Evolutionary conservation across 805 yeast species (phyloP), one percentile per base, ranked within the genome.

Genomic region (Lachancea nothofagi): DNA sequence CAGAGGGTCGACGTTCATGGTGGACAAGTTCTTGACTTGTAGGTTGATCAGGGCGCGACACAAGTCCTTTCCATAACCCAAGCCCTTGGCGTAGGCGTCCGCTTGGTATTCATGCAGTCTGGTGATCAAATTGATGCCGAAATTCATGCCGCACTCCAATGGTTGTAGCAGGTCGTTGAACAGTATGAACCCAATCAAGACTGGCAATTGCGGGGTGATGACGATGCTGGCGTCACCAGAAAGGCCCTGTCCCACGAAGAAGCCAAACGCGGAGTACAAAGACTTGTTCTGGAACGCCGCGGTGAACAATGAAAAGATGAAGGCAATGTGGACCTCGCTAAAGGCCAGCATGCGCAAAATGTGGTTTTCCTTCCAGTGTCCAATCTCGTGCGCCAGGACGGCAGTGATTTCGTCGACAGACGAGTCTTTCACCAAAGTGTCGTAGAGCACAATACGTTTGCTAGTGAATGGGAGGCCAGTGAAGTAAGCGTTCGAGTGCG

Each of bases 331-430:
- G 4, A 67, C 59, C 62, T 86, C 89, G 33, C 77, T 69, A 46
- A 80, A 72, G 4, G 74, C 54, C 54, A 93, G 64, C 72, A 82
- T 74, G 58, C 79, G 80, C n/a, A 89, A 69, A 45, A 89, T 82
- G 62, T 93, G 99, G 43, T 83, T 79, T 60, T 83, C 72, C 53
- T 82, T 80, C 99, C 99, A 93, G 62, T 93, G 99, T 37, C 99
- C 99, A 51, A 93, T 82, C 68, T 93, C 99, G 59, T 93, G 99
- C n/a, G 95, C 97, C 48, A 90, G 71, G 1, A 93, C 96, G 38
- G 97, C 97, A 38, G 88, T 86, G 29, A 88, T 85, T 64, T 93
- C 95, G 30, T 73, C 75, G 21, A 77, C 74, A 22, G 88, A 66
- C 24, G 88, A 80, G 43, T 85, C 82, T 45, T 84, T 78, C 48